Evolutionary conservation across 78 protist species (phyloP).

Genomic region (Dictyostelium brefeldianum): DNA sequence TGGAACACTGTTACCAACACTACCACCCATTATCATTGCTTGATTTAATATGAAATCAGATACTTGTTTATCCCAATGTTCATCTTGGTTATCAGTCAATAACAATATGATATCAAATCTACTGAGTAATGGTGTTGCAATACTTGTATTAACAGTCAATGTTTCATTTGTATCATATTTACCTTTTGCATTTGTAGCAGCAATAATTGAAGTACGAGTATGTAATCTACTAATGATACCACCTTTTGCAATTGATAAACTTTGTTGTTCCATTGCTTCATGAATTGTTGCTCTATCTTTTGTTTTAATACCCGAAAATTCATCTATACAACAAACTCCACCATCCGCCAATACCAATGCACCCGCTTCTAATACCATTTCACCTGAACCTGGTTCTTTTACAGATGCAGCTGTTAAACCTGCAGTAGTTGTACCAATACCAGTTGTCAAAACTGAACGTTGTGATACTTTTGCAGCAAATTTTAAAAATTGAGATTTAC

Average conservation of each 20-base stretch:
- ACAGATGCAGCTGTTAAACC: slow-evolving; percentile 76
- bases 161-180: slow-evolving; percentile 81
- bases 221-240: slow-evolving; percentile 97
- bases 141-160: slow-evolving; percentile 87
- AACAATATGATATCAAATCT: slow-evolving; percentile 97
- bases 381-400: slow-evolving; percentile 85
- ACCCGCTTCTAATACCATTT: slow-evolving; percentile 98
- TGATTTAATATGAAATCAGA: slow-evolving; percentile 80
- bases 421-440: slow-evolving; percentile 89
- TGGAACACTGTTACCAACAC: background rate
- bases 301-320: slow-evolving; percentile 93
- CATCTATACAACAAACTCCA: slow-evolving; percentile 99
- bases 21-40: background rate
- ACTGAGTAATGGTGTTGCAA: slow-evolving; percentile 95
- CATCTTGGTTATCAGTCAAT: slow-evolving; percentile 87
- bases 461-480: slow-evolving; percentile 92
- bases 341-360: slow-evolving; percentile 99
- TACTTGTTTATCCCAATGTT: slow-evolving; percentile 89
- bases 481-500: slow-evolving; percentile 92
- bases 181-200: slow-evolving; percentile 95
- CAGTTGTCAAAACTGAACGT: slow-evolving; percentile 97
- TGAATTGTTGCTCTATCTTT: slow-evolving; percentile 93
- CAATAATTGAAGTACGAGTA: slow-evolving; percentile 93
- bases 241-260: slow-evolving; percentile 97
- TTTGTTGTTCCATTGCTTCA: slow-evolving; percentile 99